These are phyloP conservation scores for Lodderomyces margitis DNA, from an alignment of 1,139 yeast genomes.

Conservation along the genomic window DNA sequence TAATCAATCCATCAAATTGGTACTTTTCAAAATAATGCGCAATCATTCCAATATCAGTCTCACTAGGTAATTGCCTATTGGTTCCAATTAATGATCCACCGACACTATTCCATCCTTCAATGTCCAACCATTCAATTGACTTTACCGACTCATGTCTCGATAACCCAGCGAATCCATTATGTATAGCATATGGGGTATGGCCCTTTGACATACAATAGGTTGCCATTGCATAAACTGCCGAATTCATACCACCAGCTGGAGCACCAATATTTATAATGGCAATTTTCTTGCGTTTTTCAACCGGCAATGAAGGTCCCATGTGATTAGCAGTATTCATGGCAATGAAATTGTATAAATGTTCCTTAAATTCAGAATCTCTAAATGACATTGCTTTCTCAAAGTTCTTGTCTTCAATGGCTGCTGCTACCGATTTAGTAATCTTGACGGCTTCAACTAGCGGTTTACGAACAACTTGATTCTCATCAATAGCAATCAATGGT, in stretches of 20 bases:
- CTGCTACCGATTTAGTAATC: slow-evolving; percentile 68
- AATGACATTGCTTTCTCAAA: slow-evolving; percentile 65
- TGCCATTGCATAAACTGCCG: slow-evolving; percentile 75
- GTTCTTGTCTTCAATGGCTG: slow-evolving; percentile 56
- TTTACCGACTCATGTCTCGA: slow-evolving; percentile 71
- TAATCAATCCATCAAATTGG: slow-evolving; percentile 67
- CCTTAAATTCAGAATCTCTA: slow-evolving; percentile 71
- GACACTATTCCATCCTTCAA: slow-evolving; percentile 69
- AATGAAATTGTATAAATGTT: slow-evolving; percentile 61
- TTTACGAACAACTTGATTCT: slow-evolving; percentile 66
- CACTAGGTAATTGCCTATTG: slow-evolving; percentile 67
- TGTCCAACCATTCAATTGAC: slow-evolving; percentile 63
- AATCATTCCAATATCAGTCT: slow-evolving; percentile 66
- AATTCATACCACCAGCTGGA: slow-evolving; percentile 79
- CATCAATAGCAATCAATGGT: slow-evolving; percentile 72
- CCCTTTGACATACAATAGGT: slow-evolving; percentile 74
- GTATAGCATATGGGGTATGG: slow-evolving; percentile 69
- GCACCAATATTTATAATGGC: slow-evolving; percentile 81
- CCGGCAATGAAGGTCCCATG: slow-evolving; percentile 58
- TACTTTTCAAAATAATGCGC: slow-evolving; percentile 76
- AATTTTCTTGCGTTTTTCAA: slow-evolving; percentile 54
- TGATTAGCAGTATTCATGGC: slow-evolving; percentile 59
- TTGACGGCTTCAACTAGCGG: slow-evolving; percentile 73
- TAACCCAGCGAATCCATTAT: slow-evolving; percentile 74
- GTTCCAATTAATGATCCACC: slow-evolving; percentile 88